Evolutionary conservation across 2,329 filamentous ascomycete species (phyloP).

Genomic region (Penicillium sp.): DNA sequence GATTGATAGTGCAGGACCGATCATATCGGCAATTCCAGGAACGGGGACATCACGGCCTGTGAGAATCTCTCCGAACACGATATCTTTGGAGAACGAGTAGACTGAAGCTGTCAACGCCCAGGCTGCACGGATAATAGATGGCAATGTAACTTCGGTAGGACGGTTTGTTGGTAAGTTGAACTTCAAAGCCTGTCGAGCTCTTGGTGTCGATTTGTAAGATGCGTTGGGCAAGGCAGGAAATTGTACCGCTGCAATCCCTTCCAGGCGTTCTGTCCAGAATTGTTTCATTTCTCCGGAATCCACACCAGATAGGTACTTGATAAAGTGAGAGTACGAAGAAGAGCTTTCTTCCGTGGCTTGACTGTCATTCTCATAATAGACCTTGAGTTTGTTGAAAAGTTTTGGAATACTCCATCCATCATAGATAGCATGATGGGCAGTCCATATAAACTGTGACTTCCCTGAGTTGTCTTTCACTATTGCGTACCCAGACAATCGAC

Average conservation of each 20-base stretch:
- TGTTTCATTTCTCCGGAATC: conserved; percentile 20
- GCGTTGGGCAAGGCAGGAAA: conserved; percentile 15
- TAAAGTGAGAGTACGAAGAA: conserved; percentile 12
- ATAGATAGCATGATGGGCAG: conserved; percentile 43
- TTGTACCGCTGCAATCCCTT: conserved; percentile 10
- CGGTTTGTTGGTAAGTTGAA: conserved; percentile 5
- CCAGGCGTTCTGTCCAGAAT: conserved; percentile 19
- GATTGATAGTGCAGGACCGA: conserved; percentile 39
- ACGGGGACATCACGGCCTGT: conserved; percentile 36
- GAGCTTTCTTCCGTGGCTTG: neutral
- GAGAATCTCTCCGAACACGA: conserved; percentile 42
- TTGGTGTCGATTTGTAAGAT: conserved; percentile 12
- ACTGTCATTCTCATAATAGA: conserved; percentile 7
- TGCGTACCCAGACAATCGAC: conserved; percentile 13
- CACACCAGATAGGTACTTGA: conserved; percentile 13
- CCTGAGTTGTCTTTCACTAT: conserved; percentile 6
- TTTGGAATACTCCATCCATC: conserved; percentile 33
- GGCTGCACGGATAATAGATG: conserved; percentile 37
- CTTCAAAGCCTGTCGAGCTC: conserved; percentile 8
- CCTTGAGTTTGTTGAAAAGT: conserved; percentile 17
- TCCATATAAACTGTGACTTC: conserved; percentile 31
- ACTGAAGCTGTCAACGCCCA: conserved; percentile 38
- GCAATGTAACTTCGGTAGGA: conserved; percentile 17
- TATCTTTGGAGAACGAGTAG: conserved; percentile 37
- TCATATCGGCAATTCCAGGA: conserved; percentile 34